A percentile compares a stretch with the other conserved stretches of the same genome.
Conservation (phyloP, 495 filamentous ascomycete species). For the Xylaria bambusicola region DNA sequence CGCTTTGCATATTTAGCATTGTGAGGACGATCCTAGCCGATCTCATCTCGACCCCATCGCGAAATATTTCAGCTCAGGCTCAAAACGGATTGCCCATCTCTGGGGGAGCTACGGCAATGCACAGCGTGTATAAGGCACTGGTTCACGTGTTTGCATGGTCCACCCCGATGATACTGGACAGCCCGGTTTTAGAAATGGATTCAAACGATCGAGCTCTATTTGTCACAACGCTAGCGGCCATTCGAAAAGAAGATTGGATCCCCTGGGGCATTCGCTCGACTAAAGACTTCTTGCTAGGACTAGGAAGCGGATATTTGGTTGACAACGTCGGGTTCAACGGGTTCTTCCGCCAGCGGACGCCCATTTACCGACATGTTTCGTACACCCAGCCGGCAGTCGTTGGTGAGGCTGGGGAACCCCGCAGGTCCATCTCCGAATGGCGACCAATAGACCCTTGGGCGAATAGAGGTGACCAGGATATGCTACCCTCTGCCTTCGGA, state of each 20-base stretch:
- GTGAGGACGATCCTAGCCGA: constrained; percentile 50
- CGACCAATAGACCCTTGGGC: constrained; percentile 45
- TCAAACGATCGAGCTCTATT: constrained; percentile 41
- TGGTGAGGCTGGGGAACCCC: constrained; percentile 33
- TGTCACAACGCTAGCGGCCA: constrained; percentile 29
- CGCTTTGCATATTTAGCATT: constrained; percentile 53
- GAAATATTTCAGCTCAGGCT: constrained; percentile 31
- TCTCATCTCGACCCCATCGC: constrained; percentile 37
- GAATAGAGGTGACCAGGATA: constrained; percentile 27
- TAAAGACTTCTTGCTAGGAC: constrained; percentile 45
- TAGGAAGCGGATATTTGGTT: constrained; percentile 47
- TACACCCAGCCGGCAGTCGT: constrained; percentile 37
- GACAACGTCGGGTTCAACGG: constrained; percentile 43
- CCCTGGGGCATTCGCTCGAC: constrained; percentile 44
- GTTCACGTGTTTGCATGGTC: constrained; percentile 46
- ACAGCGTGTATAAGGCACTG: constrained; percentile 49
- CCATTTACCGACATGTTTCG: constrained; percentile 34
- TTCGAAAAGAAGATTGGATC: constrained; percentile 46
- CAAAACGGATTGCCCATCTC: constrained; percentile 31
- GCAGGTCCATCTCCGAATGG: constrained; percentile 47
- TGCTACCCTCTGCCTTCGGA: constrained; percentile 33
- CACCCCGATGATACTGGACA: constrained; percentile 46
- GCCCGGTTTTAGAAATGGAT: constrained; percentile 34
- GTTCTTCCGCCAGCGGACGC: constrained; percentile 46
- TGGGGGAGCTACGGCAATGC: constrained; percentile 40